Evolutionary conservation across 176 grass and related monocot genomes (phyloP).

Genomic region (Zea mays): Zm-B73-REFERENCE-NAM-5.0 NC_050100.1:224100501-224101000

Average conservation of each 20-base stretch:
- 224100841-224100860: slow-evolving; percentile 85
- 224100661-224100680: not conserved
- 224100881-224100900: slow-evolving; percentile 72
- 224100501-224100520: slow-evolving; percentile 77
- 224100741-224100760: slow-evolving; percentile 19
- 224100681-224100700: slow-evolving; percentile 10
- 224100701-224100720: slow-evolving; percentile 11
- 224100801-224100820: slow-evolving; percentile 88
- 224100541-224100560: slow-evolving; percentile 61
- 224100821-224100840: slow-evolving; percentile 94
- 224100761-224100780: slow-evolving; percentile 48
- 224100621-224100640: slow-evolving; percentile 98
- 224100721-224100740: slow-evolving; percentile 20
- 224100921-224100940: slow-evolving; percentile 44
- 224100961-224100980: not conserved
- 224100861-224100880: slow-evolving; percentile 78
- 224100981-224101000: slow-evolving; percentile 5
- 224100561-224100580: slow-evolving; percentile 87
- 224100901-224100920: slow-evolving; percentile 85
- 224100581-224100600: slow-evolving; percentile 82
- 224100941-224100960: not conserved
- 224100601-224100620: slow-evolving; percentile 82
- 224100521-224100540: slow-evolving; percentile 73
- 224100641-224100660: slow-evolving; percentile 44
- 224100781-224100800: slow-evolving; percentile 86